Evolutionary conservation across 2,329 filamentous ascomycete genomes (phyloP), one percentile per base, ranked within the genome.

Genomic region (Massarina eburnea): DNA sequence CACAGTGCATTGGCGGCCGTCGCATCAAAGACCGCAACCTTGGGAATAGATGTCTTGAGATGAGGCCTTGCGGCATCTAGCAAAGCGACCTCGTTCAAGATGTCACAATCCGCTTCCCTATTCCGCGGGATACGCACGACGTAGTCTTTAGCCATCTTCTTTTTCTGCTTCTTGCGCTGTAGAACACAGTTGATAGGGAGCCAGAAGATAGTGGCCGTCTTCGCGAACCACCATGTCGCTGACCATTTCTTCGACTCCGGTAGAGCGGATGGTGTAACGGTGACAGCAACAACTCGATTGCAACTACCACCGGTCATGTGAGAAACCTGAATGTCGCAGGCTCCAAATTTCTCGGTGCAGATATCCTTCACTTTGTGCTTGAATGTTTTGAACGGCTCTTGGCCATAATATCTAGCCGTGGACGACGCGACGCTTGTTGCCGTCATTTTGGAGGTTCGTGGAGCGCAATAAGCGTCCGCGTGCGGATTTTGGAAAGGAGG

Each of bases 211-310:
- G n/a, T n/a, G n/a, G n/a, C n/a, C n/a, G n/a, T n/a, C n/a, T n/a
- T n/a, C n/a, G n/a, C n/a, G 19, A 8, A n/a, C 26, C 38, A 9
- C 43, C 38, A 43, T 8, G 18, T 22, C 20, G 32, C 20, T 14
- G 36, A 24, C 17, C 7, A 22, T 27, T 36, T 35, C 20, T 36
- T 45, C 26, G 50, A 32, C 12, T n/a, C n/a, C n/a, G n/a, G n/a
- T n/a, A 21, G 32, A 17, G 27, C 37, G 24, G 17, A 15, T 20
- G n/a, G 18, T 14, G 8, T 21, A 12, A 56, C 22, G 3, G 46
- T 45, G 18, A 63, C 45, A 10, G 49, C 46, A 17, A 56, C 49
- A 14, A 65, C 47, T 8, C 54, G 54, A 37, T 65, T 63, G 43
- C 24, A 61, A 15, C 41, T 38, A 5, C 61, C 61, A 3, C 59